Evolutionary conservation across 1,284 basidiomycete genomes (phyloP), one percentile per base, ranked within the genome.

Genomic region (Moesziomyces sp.): DNA sequence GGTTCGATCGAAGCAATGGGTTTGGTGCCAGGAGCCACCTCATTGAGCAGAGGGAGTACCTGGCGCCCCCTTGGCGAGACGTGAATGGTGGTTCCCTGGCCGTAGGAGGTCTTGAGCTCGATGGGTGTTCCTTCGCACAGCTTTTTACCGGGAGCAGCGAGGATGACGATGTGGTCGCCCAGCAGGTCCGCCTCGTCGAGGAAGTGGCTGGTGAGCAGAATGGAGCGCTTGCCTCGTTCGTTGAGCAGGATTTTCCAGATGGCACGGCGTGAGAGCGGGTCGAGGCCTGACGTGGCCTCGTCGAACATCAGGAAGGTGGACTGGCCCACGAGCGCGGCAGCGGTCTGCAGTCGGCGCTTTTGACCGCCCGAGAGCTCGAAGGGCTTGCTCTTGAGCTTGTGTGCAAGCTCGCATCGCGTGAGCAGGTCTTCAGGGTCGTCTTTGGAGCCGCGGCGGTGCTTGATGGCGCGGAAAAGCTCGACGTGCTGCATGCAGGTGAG

Each of bases 101-200:
- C 92, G 8, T 91, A 87, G n/a, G 85, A 86, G 11, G 88, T 88
- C 83, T 93, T 93, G 42, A 93, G 86, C 21, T 88, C 81, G 1
- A 93, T 91, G 3, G 92, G 92, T 1, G 90, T 87, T 8, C 91
- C 91, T 46, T 89, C 86, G 0, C 91, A 91, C 3, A 93, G 87
- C 1, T 92, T 85, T 71, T 89, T 90, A 10, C 91, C 92, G 3
- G 91, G 92, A 0, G 90, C 88, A 23, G 90, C 89, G 5, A 93
- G 86, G 51, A 93, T 90, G 0, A 90, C 90, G 50, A 93, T 91
- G 13, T 88, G 86, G 74, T 93, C 91, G 0, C 89, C 92, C 10
- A 93, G 85, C 16, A 92, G 86, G 79, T 93, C 92, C 0, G 91
- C 91, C 84, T 93, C 91, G 73, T 93, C 92, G 5, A 92, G 86